Conservation (phyloP, 176 grass and related monocot genomes). For the Secale cereale region DNA sequence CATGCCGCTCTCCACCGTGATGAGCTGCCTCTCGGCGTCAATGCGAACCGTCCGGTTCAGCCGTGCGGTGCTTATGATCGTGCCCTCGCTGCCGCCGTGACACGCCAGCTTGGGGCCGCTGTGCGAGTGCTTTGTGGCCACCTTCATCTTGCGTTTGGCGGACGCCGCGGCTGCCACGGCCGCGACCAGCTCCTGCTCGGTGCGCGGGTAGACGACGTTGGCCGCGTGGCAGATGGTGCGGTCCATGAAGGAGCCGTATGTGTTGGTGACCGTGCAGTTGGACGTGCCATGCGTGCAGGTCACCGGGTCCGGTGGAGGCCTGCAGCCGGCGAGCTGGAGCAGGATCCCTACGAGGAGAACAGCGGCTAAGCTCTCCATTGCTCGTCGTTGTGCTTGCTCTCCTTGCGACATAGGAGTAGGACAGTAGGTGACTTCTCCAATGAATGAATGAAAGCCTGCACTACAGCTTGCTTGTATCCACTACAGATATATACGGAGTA, state of each 20-base stretch:
- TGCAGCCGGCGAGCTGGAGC: background rate
- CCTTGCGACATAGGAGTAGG: background rate
- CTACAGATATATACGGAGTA: too few species aligned
- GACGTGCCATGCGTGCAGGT: background rate
- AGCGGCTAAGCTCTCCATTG: background rate
- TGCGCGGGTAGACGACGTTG: background rate
- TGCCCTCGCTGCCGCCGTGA: background rate
- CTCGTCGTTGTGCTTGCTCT: background rate
- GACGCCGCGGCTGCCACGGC: background rate
- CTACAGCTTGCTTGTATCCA: background rate
- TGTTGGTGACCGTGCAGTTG: background rate
- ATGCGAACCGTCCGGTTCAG: background rate
- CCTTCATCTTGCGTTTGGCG: background rate
- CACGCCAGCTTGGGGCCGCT: background rate
- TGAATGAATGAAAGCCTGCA: background rate
- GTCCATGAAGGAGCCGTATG: background rate
- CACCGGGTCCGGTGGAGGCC: background rate
- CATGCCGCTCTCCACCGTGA: background rate
- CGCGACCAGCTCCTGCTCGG: background rate
- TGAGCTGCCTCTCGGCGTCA: background rate
- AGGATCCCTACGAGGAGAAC: background rate
- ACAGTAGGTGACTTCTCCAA: background rate
- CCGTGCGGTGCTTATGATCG: background rate
- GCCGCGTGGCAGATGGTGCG: background rate
- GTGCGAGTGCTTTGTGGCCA: background rate